phyloP scores from a whole-genome alignment of 202 grass and related monocot genomes.

The Alloteropsis angusta region DNA sequence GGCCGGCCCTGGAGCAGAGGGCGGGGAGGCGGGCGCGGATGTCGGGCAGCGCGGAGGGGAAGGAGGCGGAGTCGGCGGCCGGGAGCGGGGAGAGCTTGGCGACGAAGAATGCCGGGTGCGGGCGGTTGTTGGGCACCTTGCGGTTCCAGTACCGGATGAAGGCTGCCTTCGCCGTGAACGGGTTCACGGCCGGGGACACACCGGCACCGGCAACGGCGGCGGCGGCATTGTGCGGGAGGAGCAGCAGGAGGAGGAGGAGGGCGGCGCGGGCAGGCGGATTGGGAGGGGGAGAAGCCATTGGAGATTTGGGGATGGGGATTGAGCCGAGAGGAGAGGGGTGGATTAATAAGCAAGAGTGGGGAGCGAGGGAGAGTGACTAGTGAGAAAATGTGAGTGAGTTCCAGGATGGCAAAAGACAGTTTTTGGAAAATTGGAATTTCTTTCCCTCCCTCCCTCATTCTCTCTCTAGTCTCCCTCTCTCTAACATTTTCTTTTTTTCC shows the following conservation, averaged over 20 bases:
- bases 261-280: not conserved
- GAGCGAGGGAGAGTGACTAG: not conserved
- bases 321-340: not conserved
- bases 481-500: not conserved
- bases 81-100: slow-evolving; percentile 76
- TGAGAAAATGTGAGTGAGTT: not conserved
- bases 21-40: slow-evolving; percentile 18
- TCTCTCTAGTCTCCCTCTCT: not conserved
- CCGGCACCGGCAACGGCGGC: not conserved
- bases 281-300: slow-evolving; percentile 19
- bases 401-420: not conserved
- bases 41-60: slow-evolving; percentile 28
- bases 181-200: slow-evolving; percentile 43
- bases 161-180: slow-evolving; percentile 80
- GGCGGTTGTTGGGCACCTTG: slow-evolving; percentile 73
- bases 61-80: slow-evolving; percentile 46
- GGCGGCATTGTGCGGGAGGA: slow-evolving; percentile 22
- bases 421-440: not conserved
- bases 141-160: slow-evolving; percentile 98
- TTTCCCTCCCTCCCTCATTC: not conserved
- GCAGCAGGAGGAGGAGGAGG: not conserved
- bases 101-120: slow-evolving; percentile 79
- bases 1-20: slow-evolving; percentile 35
- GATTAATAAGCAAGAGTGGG: slow-evolving; percentile 12
- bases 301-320: slow-evolving; percentile 30